Base-by-base conservation (phyloP, 2,329 filamentous ascomycete genomes). In the Trichoderma guizhouense region DNA sequence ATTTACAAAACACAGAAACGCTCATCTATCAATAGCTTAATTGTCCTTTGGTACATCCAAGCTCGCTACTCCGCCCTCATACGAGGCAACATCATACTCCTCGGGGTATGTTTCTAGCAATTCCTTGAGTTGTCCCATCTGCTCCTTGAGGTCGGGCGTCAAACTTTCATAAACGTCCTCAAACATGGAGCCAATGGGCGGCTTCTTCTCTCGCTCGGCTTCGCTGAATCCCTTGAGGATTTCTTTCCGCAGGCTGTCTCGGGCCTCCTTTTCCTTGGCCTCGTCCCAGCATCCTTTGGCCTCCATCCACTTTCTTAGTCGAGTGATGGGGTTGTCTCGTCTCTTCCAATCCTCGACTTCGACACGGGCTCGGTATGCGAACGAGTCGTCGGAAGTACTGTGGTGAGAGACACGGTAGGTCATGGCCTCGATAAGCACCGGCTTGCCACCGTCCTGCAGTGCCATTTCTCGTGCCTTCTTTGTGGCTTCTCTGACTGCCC, bases 371-470 rank as follows among this genome's bases (percentile, higher is more conserved):
- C 96, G 92, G 83, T 99, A 99, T 0, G 96, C 96, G 78, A 98
- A 99, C 30, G 93, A 96, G 82, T 99, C 96, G 79, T 99, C 96
- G 0, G 93, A 96, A 0, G 96, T 99, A 82, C 94, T 97, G 84
- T 99, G 96, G 80, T 99, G 94, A 7, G 93, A 95, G 57, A 98
- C 95, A n/a, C 96, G 94, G 83, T 99, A 99, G 28, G 93, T 95
- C 93, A 99, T 97, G 71, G 94, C 94, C 83, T 99, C 96, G 53
- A 99, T 92, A 8, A 99, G 84, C 0, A 99, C 88, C 0, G 94
- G 94, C 74, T 88, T 90, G 5, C 93, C 93, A n/a, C 93, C 93
- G 57, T 93, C 90, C 71, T 92, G 85, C 3, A 98, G 86, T 0
- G 95, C 95, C 78, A 95, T 89, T 63, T 89, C 86, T 2, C 95